Base-by-base conservation (phyloP, 305 asterid genomes). In the Galium porrigens region DNA sequence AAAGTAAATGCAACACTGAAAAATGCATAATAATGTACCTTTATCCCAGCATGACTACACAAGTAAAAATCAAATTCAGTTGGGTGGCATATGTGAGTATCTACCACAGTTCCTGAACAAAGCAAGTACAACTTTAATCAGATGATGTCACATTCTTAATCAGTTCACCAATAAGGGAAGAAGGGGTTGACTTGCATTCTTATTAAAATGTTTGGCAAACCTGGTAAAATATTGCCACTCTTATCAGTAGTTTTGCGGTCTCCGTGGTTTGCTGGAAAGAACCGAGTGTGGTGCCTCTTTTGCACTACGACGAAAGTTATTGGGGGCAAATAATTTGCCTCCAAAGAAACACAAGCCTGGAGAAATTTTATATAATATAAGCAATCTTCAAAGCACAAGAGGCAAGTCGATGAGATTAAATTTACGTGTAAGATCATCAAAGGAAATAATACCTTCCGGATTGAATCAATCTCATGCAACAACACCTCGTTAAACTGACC, bases 221-320 rank as follows among this genome's bases (percentile, higher is more conserved):
- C 98, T 27, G 98, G 95, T 41, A 89, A 67, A 65, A 91, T 85
- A 64, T 91, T 91, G 32, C 96, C 95, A 70, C 98, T 91, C 80
- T 18, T 85, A 73, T 91, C 96, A 0, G 90, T 85, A 2, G 67
- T 1, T 0, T 5, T 1, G 10, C 77, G 74, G 61, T 85, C 89
- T 2, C 61, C 20, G 49, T 84, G 90, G 46, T 68, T 67, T 4
- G 59, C 78, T 27, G 98, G 75, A 62, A 91, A 91, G n/a, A 91
- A 81, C 0, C 98, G 95, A 0, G 98, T 88, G 49, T 91, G 96
- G 58, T 91, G 98, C 58, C 96, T 83, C 86, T 91, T 91, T 69
- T 88, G 98, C 66, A 88, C 98, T 29, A 91, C 98, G 3, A 91
- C 75, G 59, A 91, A 89, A n/a, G 98, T 91, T 2, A 89, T 74